Evolutionary conservation across 768 basidiomycete genomes (phyloP), one percentile per base, ranked within the genome.

Genomic region (Lactarius quietus): DNA sequence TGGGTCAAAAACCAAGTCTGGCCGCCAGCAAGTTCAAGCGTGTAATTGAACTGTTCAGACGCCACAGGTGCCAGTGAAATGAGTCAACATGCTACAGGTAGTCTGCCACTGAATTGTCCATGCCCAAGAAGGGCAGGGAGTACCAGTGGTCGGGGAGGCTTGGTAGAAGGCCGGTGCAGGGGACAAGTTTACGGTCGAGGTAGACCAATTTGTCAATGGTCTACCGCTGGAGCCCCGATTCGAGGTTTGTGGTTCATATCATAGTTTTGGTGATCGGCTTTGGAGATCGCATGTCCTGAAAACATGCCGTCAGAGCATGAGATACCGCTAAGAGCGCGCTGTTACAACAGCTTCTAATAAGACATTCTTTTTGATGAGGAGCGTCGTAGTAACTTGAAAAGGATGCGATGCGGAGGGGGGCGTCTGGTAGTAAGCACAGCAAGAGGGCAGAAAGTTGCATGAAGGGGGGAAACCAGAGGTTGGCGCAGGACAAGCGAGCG

Each of bases 271-370:
- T n/a, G n/a, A n/a, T n/a, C n/a, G n/a, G 64, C 39, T 65, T 65
- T 57, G 64, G 64, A 35, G 64, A 65, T 65, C 64, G 64, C 64
- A 60, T 65, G 56, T 65, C 55, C 61, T 65, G 64, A 65, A 65
- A 17, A 60, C 64, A 56, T 65, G 62, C 48, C 64, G 64, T 61
- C 64, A 65, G 54, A 57, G 33, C 28, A 51, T 63, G 66, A 18
- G 65, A 68, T 58, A 56, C 35, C 56, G 33, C 43, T n/a, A 61
- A 52, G 48, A 33, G 62, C 66, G 59, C 41, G 59, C 26, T 54
- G 62, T 67, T 48, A 68, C 61, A 62, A 55, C 54, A 64, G 62
- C 18, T 69, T 69, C 68, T 41, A 55, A 63, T 48, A 43, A 57
- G 65, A 68, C 62, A 63, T 67, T 64, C 59, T 63, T 33, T 56